phyloP scores from a whole-genome alignment of 1,284 basidiomycete species.

The Porogramme epimiltina region DNA sequence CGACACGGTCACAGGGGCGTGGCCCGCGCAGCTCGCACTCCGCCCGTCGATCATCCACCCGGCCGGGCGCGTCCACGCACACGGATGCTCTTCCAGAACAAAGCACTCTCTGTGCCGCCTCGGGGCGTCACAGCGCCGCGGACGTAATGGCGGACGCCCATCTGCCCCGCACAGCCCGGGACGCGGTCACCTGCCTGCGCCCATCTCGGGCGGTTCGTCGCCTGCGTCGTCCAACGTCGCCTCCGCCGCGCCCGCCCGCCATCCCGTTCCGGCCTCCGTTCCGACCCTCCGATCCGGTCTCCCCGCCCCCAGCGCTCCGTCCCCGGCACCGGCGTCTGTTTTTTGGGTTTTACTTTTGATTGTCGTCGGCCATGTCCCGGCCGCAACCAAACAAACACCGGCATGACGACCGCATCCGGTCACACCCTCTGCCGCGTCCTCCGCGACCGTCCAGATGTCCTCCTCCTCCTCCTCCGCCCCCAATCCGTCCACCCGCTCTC shows the following conservation, averaged over 20 bases:
- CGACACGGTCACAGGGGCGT: slow-evolving; percentile 18
- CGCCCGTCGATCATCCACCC: slow-evolving; percentile 15
- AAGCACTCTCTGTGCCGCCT: slow-evolving; percentile 8
- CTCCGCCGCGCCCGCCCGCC: background rate
- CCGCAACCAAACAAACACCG: slow-evolving; percentile 25
- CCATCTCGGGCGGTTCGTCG: too few species aligned
- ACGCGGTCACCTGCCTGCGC: too few species aligned
- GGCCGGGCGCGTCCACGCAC: background rate
- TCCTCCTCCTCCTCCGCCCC: slow-evolving; percentile 35
- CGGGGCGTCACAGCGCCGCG: too few species aligned
- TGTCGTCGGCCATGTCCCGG: slow-evolving; percentile 3
- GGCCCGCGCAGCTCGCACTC: slow-evolving; percentile 6
- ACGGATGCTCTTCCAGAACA: slow-evolving; percentile 13
- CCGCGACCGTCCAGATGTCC: slow-evolving; percentile 30
- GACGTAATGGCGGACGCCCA: slow-evolving; percentile 21
- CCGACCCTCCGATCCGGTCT: slow-evolving; percentile 10
- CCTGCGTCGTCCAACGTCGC: too few species aligned
- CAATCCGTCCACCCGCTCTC: slow-evolving; percentile 71
- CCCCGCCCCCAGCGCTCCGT: slow-evolving; percentile 14
- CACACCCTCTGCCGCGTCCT: slow-evolving; percentile 13
- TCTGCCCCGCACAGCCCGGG: background rate
- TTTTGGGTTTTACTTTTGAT: background rate
- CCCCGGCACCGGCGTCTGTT: background rate
- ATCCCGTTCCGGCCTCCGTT: slow-evolving; percentile 11
- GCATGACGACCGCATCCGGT: slow-evolving; percentile 27